phyloP scores from a whole-genome alignment of 768 basidiomycete species.

The Paxillus rubicundulus region DNA sequence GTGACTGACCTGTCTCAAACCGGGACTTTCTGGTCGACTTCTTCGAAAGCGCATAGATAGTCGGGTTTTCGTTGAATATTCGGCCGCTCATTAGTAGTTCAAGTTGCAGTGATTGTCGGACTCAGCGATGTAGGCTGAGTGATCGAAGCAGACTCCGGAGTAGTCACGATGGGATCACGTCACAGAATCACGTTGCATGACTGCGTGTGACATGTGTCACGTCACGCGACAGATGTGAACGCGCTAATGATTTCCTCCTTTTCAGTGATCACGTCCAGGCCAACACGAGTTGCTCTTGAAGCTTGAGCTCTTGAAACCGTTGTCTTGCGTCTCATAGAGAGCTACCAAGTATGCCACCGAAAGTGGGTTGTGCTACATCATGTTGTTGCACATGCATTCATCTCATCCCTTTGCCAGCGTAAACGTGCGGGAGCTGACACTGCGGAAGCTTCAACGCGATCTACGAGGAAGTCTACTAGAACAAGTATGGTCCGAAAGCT shows the following conservation, averaged over 20 bases:
- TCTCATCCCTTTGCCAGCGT: slow-evolving; percentile 40
- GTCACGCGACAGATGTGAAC: slow-evolving; percentile 3
- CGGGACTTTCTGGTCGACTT: slow-evolving; percentile 41
- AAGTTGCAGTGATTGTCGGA: slow-evolving; percentile 1
- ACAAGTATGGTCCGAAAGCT: slow-evolving; percentile 19
- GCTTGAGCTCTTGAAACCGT: neutral
- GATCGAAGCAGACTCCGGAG: neutral
- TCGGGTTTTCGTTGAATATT: slow-evolving; percentile 89
- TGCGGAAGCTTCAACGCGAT: slow-evolving; percentile 38
- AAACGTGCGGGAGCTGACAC: slow-evolving; percentile 51
- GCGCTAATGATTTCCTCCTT: slow-evolving; percentile 22
- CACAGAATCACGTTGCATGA: slow-evolving; percentile 21
- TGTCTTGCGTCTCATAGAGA: neutral
- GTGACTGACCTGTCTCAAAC: slow-evolving; percentile 43
- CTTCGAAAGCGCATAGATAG: slow-evolving; percentile 61
- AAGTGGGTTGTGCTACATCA: slow-evolving; percentile 23
- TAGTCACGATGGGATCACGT: slow-evolving; percentile 18
- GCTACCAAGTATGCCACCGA: slow-evolving; percentile 34
- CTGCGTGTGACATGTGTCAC: slow-evolving; percentile 4
- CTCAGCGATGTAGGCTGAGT: neutral
- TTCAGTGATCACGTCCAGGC: slow-evolving; percentile 5
- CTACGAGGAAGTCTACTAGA: slow-evolving; percentile 46
- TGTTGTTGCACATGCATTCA: slow-evolving; percentile 13
- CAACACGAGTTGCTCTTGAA: neutral
- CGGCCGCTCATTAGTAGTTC: slow-evolving; percentile 50